phyloP scores from a whole-genome alignment of 805 yeast species.

The Wickerhamomyces subpelliculosus region DNA sequence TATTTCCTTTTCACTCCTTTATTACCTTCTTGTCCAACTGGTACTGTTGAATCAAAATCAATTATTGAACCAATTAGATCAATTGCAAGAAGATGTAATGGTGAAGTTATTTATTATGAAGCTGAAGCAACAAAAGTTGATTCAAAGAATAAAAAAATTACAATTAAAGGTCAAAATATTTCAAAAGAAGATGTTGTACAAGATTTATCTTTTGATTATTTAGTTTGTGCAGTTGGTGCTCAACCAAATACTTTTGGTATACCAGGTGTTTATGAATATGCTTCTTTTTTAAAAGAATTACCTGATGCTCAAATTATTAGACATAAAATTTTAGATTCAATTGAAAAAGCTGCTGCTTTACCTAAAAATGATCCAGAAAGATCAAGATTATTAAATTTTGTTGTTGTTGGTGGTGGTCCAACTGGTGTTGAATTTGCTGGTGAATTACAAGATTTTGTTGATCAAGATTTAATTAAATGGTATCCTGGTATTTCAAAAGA shows the following conservation, averaged over 20 bases:
- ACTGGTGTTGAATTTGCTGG: slow-evolving; percentile 98
- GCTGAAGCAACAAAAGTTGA: slow-evolving; percentile 87
- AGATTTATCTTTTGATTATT: slow-evolving; percentile 62
- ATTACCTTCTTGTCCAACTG: slow-evolving; percentile 91
- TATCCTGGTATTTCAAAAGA: slow-evolving; percentile 81
- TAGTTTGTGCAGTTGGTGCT: slow-evolving; percentile 93
- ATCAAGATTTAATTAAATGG: slow-evolving; percentile 85
- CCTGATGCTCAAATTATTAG: slow-evolving; percentile 83
- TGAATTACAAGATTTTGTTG: slow-evolving; percentile 89
- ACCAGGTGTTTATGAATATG: slow-evolving; percentile 87
- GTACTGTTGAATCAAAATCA: slow-evolving; percentile 83
- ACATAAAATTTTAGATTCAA: slow-evolving; percentile 73
- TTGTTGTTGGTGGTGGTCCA: slow-evolving; percentile 98
- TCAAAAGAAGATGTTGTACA: slow-evolving; percentile 37
- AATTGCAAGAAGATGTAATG: slow-evolving; percentile 71
- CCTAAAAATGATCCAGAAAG: slow-evolving; percentile 72
- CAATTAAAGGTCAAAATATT: slow-evolving; percentile 49
- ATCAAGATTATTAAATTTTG: slow-evolving; percentile 75
- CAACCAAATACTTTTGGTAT: slow-evolving; percentile 91
- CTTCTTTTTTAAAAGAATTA: slow-evolving; percentile 84
- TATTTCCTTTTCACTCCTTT: slow-evolving; percentile 95
- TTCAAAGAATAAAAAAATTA: slow-evolving; percentile 56
- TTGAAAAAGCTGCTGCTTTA: slow-evolving; percentile 81
- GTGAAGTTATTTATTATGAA: slow-evolving; percentile 78
- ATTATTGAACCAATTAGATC: slow-evolving; percentile 91